Evolutionary conservation across 306 rosid species (phyloP).

Genomic region (Comarum palustre): DNA sequence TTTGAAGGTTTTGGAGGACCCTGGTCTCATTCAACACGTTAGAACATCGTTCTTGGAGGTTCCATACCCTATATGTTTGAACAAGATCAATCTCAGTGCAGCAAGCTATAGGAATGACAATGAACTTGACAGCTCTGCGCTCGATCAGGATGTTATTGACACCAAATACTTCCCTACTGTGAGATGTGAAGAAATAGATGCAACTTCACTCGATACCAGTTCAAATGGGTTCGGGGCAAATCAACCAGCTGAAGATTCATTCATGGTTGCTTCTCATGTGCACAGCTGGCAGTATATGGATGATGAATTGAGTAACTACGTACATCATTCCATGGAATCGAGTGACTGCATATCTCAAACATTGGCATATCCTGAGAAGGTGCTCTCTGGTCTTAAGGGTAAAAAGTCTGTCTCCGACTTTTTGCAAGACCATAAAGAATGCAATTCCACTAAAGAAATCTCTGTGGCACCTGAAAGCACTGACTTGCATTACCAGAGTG

Average conservation of each 20-base stretch:
- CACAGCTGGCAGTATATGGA: conserved; percentile 76
- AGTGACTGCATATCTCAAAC: conserved; percentile 86
- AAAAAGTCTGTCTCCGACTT: conserved; percentile 16
- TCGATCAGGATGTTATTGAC: conserved; percentile 40
- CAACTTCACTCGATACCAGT: conserved; percentile 50
- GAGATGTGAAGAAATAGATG: conserved; percentile 36
- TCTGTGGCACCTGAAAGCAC: conserved; percentile 38
- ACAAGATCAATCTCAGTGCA: conserved; percentile 24
- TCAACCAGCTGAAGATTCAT: conserved; percentile 43
- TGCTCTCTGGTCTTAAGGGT: conserved; percentile 30
- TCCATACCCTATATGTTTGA: conserved; percentile 32
- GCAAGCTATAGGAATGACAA: conserved; percentile 32
- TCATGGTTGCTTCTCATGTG: conserved; percentile 51
- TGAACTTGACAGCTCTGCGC: conserved; percentile 23
- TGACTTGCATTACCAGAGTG: conserved; percentile 53
- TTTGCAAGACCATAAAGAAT: conserved; percentile 33
- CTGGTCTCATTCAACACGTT: conserved; percentile 49
- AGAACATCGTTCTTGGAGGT: conserved; percentile 51
- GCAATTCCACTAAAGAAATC: conserved; percentile 44
- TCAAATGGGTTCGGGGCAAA: conserved; percentile 44
- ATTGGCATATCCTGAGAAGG: conserved; percentile 45
- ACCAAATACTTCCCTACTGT: conserved; percentile 36
- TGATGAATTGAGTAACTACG: conserved; percentile 61
- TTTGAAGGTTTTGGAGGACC: conserved; percentile 68
- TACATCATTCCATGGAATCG: conserved; percentile 61